Evolutionary conservation across 2,329 filamentous ascomycete species (phyloP).

Genomic region (Fonsecaea erecta): DNA sequence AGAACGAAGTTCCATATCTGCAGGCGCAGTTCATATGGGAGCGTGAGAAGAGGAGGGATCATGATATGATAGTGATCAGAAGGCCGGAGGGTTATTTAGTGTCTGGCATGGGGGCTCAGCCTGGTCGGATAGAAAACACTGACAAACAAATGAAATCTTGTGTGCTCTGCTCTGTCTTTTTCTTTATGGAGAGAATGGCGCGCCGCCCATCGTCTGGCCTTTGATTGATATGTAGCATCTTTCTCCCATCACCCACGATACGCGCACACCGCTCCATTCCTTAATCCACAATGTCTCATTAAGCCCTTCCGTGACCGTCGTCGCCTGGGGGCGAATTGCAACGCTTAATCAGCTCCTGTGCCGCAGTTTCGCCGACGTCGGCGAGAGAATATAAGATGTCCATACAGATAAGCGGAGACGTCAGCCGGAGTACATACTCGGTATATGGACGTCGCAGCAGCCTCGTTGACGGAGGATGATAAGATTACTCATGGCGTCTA

Average conservation of each 20-base stretch:
- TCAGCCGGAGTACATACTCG: background rate
- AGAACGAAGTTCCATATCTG: conserved; percentile 25
- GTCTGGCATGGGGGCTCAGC: background rate
- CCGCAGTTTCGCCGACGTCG: background rate
- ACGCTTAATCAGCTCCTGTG: background rate
- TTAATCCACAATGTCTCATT: background rate
- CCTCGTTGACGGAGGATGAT: conserved; percentile 6
- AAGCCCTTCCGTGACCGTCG: background rate
- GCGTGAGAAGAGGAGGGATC: conserved; percentile 13
- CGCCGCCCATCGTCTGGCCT: background rate
- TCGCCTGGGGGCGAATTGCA: background rate
- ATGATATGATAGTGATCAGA: background rate
- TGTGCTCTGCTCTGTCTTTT: background rate
- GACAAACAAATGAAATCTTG: background rate
- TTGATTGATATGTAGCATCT: background rate
- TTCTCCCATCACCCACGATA: background rate
- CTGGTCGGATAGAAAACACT: background rate
- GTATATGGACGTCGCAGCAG: background rate
- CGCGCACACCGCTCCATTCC: background rate
- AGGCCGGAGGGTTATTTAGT: background rate
- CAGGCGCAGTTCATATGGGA: conserved; percentile 25
- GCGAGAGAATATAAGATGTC: too few relatives aligned
- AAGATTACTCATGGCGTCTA: background rate
- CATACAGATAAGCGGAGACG: background rate
- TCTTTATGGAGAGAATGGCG: background rate